These are phyloP conservation scores for Coemansia aciculifera DNA, from an alignment of 192 early-diverging fungal species.

Conservation along the genomic window DNA sequence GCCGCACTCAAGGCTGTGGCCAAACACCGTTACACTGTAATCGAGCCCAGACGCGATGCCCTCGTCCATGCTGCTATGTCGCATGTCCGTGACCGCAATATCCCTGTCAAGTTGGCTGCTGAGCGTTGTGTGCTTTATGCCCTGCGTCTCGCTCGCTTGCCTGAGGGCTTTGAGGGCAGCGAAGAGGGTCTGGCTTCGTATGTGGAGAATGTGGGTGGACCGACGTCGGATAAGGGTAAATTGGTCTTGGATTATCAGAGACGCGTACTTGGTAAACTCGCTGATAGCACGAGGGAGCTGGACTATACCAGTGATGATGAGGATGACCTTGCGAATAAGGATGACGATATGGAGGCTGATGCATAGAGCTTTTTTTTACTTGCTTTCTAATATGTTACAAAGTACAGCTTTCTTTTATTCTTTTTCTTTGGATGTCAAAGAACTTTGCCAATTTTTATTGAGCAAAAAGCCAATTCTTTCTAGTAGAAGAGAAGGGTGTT, in stretches of 20 bases:
- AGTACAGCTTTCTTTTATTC: background rate
- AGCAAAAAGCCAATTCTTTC: background rate
- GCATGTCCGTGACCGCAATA: conserved; percentile 74
- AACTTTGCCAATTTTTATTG: background rate
- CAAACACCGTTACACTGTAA: conserved; percentile 46
- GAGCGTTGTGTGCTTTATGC: conserved; percentile 77
- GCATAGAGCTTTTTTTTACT: background rate
- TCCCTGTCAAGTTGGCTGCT: conserved; percentile 82
- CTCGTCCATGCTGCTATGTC: conserved; percentile 70
- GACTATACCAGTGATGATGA: conserved; percentile 51
- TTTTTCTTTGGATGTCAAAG: background rate
- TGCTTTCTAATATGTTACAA: background rate
- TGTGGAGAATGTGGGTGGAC: conserved; percentile 55
- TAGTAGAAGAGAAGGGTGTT: background rate
- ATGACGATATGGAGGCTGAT: background rate
- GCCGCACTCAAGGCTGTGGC: conserved; percentile 59
- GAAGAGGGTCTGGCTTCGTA: conserved; percentile 26
- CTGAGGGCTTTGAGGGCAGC: conserved; percentile 30
- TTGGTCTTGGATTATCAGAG: conserved; percentile 62
- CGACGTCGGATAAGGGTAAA: conserved; percentile 53
- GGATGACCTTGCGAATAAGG: conserved; percentile 7
- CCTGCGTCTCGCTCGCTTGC: conserved; percentile 59
- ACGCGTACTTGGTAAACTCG: conserved; percentile 55
- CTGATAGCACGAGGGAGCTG: conserved; percentile 44
- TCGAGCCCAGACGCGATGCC: conserved; percentile 53